Evolutionary conservation across 352 stramenopile species (phyloP), one percentile per base, ranked within the genome.

Genomic region (Phytophthora meadii): DNA sequence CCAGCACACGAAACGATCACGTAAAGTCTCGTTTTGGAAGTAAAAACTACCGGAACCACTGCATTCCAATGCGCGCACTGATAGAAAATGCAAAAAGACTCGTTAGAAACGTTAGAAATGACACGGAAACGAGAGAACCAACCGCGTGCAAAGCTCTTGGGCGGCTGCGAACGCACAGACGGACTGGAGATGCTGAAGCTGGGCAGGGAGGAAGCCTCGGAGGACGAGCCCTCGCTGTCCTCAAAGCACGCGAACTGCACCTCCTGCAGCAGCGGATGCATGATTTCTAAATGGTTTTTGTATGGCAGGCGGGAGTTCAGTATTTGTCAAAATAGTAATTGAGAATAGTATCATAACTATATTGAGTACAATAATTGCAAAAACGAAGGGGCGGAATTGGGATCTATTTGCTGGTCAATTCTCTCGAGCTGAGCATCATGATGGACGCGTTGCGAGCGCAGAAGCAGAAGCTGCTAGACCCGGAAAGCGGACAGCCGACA

Each of bases 381-480:
- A 8, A 8, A 14, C 11, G 48, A 54, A 54, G 30, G 32, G 48
- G 48, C 48, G n/a, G n/a, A n/a, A n/a, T n/a, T n/a, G n/a, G 48
- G 48, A 36, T 36, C 30, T 8, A 36, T 12, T 36, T 36, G 30
- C 30, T 36, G 30, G 30, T 36, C 30, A 36, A 14, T 36, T 36
- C 30, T 11, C 9, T 11, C 9, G 8, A 34, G 30, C 30, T 34
- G 30, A 34, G 30, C 10, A 68, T 15, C 39, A 92, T 91, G 85
- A 74, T 92, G 65, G 81, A 92, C 68, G 70, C 68, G 34, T 65
- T 94, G 55, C 77, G 77, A 19, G 64, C 69, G 37, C 87, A 94
- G 69, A 88, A 80, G 63, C 84, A 94, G 72, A 92, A 90, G 73
- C 78, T 94, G 62, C 76, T 94, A 61, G 87, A 92, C 47, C 82